These are phyloP conservation scores for Botrytis paeoniae DNA, from an alignment of 2,329 filamentous ascomycete genomes.

Conservation along the genomic window DNA sequence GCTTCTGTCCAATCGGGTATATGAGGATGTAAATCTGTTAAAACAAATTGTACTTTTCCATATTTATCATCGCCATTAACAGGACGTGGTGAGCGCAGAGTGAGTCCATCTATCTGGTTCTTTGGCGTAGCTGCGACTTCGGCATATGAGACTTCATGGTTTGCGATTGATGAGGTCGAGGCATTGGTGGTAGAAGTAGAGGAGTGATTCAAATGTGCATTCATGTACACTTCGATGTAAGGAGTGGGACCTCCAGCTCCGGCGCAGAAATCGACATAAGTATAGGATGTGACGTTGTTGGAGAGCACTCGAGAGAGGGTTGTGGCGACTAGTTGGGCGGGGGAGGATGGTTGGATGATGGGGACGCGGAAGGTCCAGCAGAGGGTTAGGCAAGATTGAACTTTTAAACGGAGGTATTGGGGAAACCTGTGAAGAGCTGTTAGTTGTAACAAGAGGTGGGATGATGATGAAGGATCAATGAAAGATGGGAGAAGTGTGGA, in stretches of 20 bases:
- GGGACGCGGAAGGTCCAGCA: slow-evolving; percentile 62
- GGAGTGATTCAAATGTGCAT: slow-evolving; percentile 41
- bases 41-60: slow-evolving; percentile 52
- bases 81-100: slow-evolving; percentile 30
- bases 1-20: slow-evolving; percentile 56
- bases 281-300: slow-evolving; percentile 49
- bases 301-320: slow-evolving; percentile 53
- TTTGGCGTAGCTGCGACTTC: slow-evolving; percentile 3
- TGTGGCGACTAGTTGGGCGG: slow-evolving; percentile 58
- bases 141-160: slow-evolving; percentile 3
- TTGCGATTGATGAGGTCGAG: neutral
- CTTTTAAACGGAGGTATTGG: slow-evolving; percentile 58
- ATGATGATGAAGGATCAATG: neutral
- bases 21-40: slow-evolving; percentile 66
- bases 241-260: slow-evolving; percentile 71
- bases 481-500: neutral
- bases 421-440: slow-evolving; percentile 54
- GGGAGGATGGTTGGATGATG: slow-evolving; percentile 53
- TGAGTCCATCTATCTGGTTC: slow-evolving; percentile 23
- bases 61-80: slow-evolving; percentile 23
- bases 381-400: slow-evolving; percentile 62
- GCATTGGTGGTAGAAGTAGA: slow-evolving; percentile 24
- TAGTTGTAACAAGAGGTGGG: neutral
- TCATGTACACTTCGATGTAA: slow-evolving; percentile 58
- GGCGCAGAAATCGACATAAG: slow-evolving; percentile 73